Evolutionary conservation across 768 basidiomycete genomes (phyloP).

Genomic region (Holtermannia corniformis): DNA sequence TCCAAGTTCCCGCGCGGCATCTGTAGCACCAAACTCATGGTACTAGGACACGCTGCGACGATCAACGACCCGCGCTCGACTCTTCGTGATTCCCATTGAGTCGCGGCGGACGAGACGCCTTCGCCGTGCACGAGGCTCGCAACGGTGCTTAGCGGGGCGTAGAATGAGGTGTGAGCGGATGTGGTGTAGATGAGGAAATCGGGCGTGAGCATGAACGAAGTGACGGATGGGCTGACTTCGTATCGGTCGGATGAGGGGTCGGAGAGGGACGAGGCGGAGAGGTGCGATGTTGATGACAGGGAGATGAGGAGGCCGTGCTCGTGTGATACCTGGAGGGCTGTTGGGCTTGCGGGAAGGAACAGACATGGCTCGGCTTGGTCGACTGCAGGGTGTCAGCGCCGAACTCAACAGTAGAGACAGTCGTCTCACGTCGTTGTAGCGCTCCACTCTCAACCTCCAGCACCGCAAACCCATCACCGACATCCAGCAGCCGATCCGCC

Average conservation of each 20-base stretch:
- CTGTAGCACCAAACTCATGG: conserved; percentile 84
- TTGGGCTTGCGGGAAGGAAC: conserved; percentile 13
- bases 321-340: conserved; percentile 12
- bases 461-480: conserved; percentile 10
- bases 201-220: conserved; percentile 61
- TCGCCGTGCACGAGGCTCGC: conserved; percentile 23
- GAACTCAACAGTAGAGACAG: neutral
- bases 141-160: conserved; percentile 50
- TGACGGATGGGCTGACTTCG: conserved; percentile 39
- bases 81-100: conserved; percentile 59
- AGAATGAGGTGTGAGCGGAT: conserved; percentile 66
- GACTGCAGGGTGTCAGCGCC: conserved; percentile 7
- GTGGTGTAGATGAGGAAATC: conserved; percentile 79
- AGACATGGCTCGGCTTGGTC: conserved; percentile 11
- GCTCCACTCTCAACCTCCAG: conserved; percentile 17
- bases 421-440: conserved; percentile 7
- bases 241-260: neutral
- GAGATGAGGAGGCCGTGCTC: conserved; percentile 50
- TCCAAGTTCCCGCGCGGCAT: conserved; percentile 98
- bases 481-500: conserved; percentile 16
- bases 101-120: conserved; percentile 26
- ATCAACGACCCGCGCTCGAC: conserved; percentile 85
- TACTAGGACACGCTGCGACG: conserved; percentile 73
- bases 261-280: conserved; percentile 5
- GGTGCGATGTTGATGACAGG: conserved; percentile 48